Evolutionary conservation across 2,329 filamentous ascomycete genomes (phyloP), one percentile per base, ranked within the genome.

Genomic region (Xylariaceae sp.): DNA sequence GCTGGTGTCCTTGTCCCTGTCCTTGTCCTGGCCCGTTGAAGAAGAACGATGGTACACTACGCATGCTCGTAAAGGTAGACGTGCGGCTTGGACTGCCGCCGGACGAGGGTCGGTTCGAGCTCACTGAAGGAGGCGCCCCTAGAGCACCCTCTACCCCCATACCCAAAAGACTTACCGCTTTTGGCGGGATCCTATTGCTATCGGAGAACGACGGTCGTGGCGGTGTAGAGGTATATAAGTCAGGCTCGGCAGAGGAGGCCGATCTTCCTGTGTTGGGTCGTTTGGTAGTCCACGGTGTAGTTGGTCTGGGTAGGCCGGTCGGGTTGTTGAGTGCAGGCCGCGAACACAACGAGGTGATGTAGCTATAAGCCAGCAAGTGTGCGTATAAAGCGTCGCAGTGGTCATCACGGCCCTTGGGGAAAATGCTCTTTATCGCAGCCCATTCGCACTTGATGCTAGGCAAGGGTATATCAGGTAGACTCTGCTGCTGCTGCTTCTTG

Each of bases 361-460:
- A 85, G 67, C 84, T 85, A 67, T 81, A 84, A 0, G 80, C 81
- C 3, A 85, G 68, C 7, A 85, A 72, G 61, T 85, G 81, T 0
- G 82, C 82, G 61, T 84, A 85, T 5, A 85, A 67, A 0, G 81
- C 80, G 45, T 85, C 81, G 62, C 81, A 83, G 5, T 84, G 75
- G 59, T 80, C 78, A 56, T 82, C 79, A 2, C 78, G 77, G 18
- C 77, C 81, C 2, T 68, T 61, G 0, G 78, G 75, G 63, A 85
- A 84, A 44, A 85, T 75, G 48, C 76, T 77, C 55, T 76, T 75
- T 51, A 85, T 72, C 0, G 76, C 64, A 3, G 63, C 61, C 78
- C 78, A 81, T 1, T 74, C 72, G 15, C 37, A 67, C 46, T 47
- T 64, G 23, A 21, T 61, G 33, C 18, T 21, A 9, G 20, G 15